Evolutionary conservation across 2,329 filamentous ascomycete genomes (phyloP).

Genomic region (Alternaria triticina): DNA sequence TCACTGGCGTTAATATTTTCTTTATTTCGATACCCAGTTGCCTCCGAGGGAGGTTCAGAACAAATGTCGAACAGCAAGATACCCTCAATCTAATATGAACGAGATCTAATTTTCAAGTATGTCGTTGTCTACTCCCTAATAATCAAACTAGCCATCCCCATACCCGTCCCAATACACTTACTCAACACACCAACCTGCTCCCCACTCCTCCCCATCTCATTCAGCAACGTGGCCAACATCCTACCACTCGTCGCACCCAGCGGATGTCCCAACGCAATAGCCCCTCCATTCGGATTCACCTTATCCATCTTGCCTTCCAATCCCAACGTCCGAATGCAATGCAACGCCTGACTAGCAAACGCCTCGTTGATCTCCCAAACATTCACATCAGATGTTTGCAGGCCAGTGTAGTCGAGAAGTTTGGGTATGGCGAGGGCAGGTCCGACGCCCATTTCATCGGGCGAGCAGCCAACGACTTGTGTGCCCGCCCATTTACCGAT

Average conservation of each 20-base stretch:
- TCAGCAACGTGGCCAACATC: conserved; percentile 76
- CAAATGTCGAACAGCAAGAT: neutral
- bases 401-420: conserved; percentile 71
- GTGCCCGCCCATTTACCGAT: conserved; percentile 84
- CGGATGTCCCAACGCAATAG: conserved; percentile 92
- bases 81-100: neutral
- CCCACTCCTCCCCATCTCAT: conserved; percentile 69
- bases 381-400: conserved; percentile 72
- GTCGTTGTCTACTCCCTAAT: conserved; percentile 50
- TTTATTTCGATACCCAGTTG: neutral
- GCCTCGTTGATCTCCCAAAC: conserved; percentile 95
- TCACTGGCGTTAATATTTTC: neutral
- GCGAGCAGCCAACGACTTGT: conserved; percentile 76
- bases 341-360: conserved; percentile 68
- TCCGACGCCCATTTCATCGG: conserved; percentile 94
- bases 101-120: neutral
- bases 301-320: conserved; percentile 71
- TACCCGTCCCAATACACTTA: conserved; percentile 73
- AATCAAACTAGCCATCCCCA: conserved; percentile 62
- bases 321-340: conserved; percentile 75
- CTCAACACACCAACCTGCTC: conserved; percentile 83
- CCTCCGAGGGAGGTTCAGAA: neutral
- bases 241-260: conserved; percentile 86
- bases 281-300: conserved; percentile 91
- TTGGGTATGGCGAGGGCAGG: conserved; percentile 86